Percentiles rank a stretch among this genome's conserved stretches.
Evolutionary conservation across 306 rosid genomes (phyloP).

Genomic region (Acacia acuminata): DNA sequence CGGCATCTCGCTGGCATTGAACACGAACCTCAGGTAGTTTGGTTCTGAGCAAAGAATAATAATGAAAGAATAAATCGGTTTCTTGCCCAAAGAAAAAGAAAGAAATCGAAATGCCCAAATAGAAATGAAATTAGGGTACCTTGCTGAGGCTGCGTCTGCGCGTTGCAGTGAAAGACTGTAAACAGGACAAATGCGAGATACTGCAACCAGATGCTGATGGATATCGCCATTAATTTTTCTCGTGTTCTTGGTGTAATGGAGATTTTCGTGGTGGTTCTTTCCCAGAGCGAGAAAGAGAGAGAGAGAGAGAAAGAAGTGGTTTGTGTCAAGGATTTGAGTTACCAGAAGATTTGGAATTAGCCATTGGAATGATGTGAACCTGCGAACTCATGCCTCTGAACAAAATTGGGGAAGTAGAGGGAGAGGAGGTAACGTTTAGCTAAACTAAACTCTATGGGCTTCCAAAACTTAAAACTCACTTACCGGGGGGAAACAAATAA

Average conservation of each 20-base stretch:
- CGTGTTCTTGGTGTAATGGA: slow-evolving; percentile 14
- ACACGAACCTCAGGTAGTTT: background rate
- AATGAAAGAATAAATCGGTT: background rate
- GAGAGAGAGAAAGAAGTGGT: background rate
- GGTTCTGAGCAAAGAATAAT: background rate
- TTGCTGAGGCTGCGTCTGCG: background rate
- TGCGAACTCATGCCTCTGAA: background rate
- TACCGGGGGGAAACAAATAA: too few relatives aligned
- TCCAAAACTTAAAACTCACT: background rate
- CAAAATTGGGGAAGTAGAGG: background rate
- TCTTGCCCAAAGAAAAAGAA: slow-evolving; percentile 31
- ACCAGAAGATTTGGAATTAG: too few relatives aligned
- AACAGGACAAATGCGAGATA: background rate
- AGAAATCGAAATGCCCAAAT: slow-evolving; percentile 7
- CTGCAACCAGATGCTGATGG: background rate
- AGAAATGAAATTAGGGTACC: background rate
- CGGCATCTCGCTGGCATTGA: slow-evolving; percentile 4
- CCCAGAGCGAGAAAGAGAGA: background rate
- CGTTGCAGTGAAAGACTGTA: background rate
- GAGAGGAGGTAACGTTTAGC: background rate
- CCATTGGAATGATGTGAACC: background rate
- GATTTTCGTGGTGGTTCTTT: background rate
- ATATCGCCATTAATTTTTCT: slow-evolving; percentile 27
- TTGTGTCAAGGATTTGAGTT: background rate
- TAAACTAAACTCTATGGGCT: background rate